Conservation (phyloP, 306 rosid species). For the Cucumis hystrix region DNA sequence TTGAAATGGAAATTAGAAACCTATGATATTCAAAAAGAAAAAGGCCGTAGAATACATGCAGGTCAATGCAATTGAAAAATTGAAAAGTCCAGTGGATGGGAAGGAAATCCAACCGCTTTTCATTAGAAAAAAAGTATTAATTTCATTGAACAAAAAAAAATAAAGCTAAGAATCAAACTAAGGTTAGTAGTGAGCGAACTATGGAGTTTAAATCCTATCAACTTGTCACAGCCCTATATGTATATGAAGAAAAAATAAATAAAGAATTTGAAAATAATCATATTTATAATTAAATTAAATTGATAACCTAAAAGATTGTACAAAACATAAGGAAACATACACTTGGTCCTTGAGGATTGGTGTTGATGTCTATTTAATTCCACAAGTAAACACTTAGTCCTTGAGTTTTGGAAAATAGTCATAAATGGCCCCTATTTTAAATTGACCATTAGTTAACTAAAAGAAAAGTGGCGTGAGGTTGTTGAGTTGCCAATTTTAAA, state of each 20-base stretch:
- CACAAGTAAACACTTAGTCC: too few species aligned
- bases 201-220: neutral
- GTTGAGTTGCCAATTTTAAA: too few species aligned
- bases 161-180: neutral
- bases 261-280: neutral
- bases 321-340: too few species aligned
- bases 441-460: too few species aligned
- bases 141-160: neutral
- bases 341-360: too few species aligned
- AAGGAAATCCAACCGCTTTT: neutral
- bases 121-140: neutral
- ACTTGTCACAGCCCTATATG: neutral
- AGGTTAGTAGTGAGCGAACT: neutral
- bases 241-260: neutral
- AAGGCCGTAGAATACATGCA: neutral
- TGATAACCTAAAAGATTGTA: neutral
- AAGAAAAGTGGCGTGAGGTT: too few species aligned
- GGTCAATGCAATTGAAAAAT: neutral
- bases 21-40: neutral
- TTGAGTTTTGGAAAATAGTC: too few species aligned
- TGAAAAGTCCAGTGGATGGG: neutral
- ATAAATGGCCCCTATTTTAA: too few species aligned
- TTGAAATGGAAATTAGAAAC: slow-evolving; percentile 12
- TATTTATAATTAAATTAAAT: neutral
- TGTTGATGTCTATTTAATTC: too few species aligned